Evolutionary conservation across 1,284 basidiomycete species (phyloP), one percentile per base, ranked within the genome.

Genomic region (Leucoagaricus sp.): DNA sequence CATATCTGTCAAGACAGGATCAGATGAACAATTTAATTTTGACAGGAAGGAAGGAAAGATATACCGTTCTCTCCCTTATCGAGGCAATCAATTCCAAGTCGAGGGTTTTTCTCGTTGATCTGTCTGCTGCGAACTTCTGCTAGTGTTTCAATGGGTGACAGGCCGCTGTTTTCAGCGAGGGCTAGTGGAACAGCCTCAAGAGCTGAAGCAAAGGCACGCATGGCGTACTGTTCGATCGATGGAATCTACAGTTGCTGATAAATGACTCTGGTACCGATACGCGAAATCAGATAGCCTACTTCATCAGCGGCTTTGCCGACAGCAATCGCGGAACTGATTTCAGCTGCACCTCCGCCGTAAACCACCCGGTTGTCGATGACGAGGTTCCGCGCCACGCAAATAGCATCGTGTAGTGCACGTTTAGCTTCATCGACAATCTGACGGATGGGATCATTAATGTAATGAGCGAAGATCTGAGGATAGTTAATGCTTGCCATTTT

Each of bases 351-450:
- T 58, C 96, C 96, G 61, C 96, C 96, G 69, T 98, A 99, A 0
- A 99, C 96, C 34, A 99, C 94, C 48, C 96, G 89, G 75, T 97
- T 95, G 74, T 99, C 96, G 31, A 91, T 86, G 44, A 99, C 87
- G 47, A 99, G 80, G 71, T 98, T 99, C 61, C 97, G 91, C 31
- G 98, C 96, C 17, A 93, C 96, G 67, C 96, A 99, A 65, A 99
- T 90, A 23, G 97, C 95, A 73, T 99, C 96, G 72, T 99, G 96
- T 41, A 99, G 79, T 4, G 96, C 95, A 51, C 96, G 91, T 73
- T 98, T 98, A 56, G 95, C 96, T 75, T 99, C 96, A 69, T 99
- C 96, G 61, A 99, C 95, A 67, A 98, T 97, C 95, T 97, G 60
- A n/a, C n/a, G n/a, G n/a, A n/a, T 13, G 36, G 23, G 19, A 26